Evolutionary conservation across 2,329 filamentous ascomycete species (phyloP), one percentile per base, ranked within the genome.

Genomic region (Davidsoniella virescens): DNA sequence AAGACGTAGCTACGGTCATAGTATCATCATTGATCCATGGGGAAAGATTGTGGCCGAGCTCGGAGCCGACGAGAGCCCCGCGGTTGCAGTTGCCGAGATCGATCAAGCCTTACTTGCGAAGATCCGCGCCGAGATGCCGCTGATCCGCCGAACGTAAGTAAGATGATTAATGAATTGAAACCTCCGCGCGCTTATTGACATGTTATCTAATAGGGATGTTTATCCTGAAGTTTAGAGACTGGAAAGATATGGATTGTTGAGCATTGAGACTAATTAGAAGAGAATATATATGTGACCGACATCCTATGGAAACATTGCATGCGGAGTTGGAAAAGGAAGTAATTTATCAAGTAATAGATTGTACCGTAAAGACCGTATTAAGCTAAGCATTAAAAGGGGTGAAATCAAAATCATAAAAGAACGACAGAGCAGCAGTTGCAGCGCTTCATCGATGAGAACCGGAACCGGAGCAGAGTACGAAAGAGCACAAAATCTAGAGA

Each of bases 21-120:
- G 83, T 57, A 78, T 94, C 68, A 82, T 93, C 44, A 72, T 95
- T 23, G 82, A 85, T 62, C 88, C 90, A 0, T 94, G 87, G 87
- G 90, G 90, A 0, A 72, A 76, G 51, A 73, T 95, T 1, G 61
- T 86, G 66, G 68, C 56, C 58, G 56, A 65, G 5, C 64, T 62
- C 10, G 61, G 65, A 51, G 67, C 70, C n/a, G 63, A 63, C 2
- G 59, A 63, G 2, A 64, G 68, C 64, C 33, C 47, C 14, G 66
- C 72, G 56, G 62, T 79, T 53, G 75, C 72, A 7, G 65, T 77
- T 23, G 72, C 75, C 0, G 71, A 77, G 41, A 67, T 79, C 43
- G 71, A 78, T 54, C 54, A 71, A 26, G 67, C 57, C 2, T 57
- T 69, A 52, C 61, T 71, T 64, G 66, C 66, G 55, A 65, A 63